Evolutionary conservation across 768 basidiomycete genomes (phyloP).

Genomic region (Melanogaster broomeanus): DNA sequence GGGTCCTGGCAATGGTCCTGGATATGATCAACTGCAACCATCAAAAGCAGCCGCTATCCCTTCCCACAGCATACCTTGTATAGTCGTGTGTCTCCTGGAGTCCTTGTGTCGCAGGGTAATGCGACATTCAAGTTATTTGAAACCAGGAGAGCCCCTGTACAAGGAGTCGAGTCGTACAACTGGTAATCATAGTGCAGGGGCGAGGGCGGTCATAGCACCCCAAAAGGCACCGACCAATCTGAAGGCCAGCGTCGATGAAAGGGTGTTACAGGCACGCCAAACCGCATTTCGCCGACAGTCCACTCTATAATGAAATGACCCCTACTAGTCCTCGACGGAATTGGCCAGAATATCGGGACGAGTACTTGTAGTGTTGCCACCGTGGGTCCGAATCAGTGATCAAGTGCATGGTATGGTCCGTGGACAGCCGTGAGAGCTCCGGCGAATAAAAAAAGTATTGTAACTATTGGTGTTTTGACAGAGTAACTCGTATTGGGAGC

Average conservation of each 20-base stretch:
- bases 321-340: not conserved
- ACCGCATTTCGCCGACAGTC: not conserved
- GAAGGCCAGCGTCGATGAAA: not conserved
- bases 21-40: conserved; percentile 16
- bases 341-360: not conserved
- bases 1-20: too few relatives aligned
- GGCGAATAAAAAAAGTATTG: too few relatives aligned
- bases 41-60: not conserved
- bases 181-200: not conserved
- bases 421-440: not conserved
- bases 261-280: not conserved
- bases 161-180: not conserved
- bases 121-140: too few relatives aligned
- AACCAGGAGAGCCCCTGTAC: not conserved
- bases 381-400: not conserved
- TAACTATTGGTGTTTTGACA: too few relatives aligned
- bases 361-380: not conserved
- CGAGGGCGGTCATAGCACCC: not conserved
- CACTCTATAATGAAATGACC: not conserved
- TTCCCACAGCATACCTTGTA: conserved; percentile 1
- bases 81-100: too few relatives aligned
- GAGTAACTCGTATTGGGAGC: too few relatives aligned
- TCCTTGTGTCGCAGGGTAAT: not conserved
- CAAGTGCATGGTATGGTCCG: not conserved
- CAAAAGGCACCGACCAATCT: not conserved